Percentiles rank a stretch among this genome's conserved stretches.
Conservation (phyloP, 371 early-diverging fungal genomes). For the Umbelopsis sp. region DNA sequence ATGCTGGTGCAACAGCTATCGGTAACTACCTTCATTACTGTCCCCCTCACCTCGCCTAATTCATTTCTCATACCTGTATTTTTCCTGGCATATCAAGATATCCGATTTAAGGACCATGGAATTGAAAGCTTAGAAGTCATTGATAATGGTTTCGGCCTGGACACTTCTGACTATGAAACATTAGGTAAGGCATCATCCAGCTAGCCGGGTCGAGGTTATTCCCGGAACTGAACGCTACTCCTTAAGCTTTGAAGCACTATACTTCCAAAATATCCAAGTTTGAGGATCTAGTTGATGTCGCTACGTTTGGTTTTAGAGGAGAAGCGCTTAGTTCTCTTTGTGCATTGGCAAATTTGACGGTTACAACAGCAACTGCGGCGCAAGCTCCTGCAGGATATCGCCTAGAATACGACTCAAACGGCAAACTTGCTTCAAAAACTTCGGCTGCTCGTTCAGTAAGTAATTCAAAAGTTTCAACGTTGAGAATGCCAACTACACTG, state of each 20-base stretch:
- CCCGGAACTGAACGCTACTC: neutral
- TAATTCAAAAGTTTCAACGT: neutral
- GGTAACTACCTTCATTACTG: conserved; percentile 46
- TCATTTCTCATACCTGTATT: no score
- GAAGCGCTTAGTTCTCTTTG: conserved; percentile 85
- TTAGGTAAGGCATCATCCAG: conserved; percentile 51
- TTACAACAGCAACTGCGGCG: conserved; percentile 71
- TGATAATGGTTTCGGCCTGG: conserved; percentile 90
- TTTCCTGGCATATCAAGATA: conserved; percentile 45
- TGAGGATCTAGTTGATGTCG: conserved; percentile 67
- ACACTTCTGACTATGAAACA: conserved; percentile 58
- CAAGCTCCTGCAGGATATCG: conserved; percentile 68
- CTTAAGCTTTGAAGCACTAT: conserved; percentile 68
- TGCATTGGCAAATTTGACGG: conserved; percentile 59
- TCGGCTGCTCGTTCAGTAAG: conserved; percentile 57
- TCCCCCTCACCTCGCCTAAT: neutral
- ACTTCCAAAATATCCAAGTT: conserved; percentile 80
- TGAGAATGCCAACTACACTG: neutral
- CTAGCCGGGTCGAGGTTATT: neutral
- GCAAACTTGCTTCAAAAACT: conserved; percentile 46
- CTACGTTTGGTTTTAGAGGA: conserved; percentile 86
- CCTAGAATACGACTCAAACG: conserved; percentile 71
- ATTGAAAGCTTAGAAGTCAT: conserved; percentile 74
- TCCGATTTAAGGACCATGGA: conserved; percentile 84
- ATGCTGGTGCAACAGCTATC: conserved; percentile 87